These are phyloP conservation scores for Magnusiomyces suaveolens DNA, from an alignment of 1,139 yeast species.

Conservation along the genomic window DNA sequence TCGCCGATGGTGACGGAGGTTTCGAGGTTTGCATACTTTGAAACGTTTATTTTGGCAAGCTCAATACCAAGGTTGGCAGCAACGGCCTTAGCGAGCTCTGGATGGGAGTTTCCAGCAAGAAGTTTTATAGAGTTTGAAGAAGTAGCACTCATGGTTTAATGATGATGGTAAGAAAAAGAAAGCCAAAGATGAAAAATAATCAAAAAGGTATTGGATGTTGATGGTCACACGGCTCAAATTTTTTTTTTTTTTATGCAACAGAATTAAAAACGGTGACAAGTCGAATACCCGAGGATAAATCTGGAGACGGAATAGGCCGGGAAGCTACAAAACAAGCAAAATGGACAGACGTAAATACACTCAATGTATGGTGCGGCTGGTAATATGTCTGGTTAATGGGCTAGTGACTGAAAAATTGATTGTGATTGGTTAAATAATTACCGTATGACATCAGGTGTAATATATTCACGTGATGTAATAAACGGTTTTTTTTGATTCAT, in stretches of 20 bases:
- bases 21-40: slow-evolving; percentile 53
- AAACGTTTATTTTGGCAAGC: slow-evolving; percentile 35
- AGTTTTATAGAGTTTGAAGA: slow-evolving; percentile 69
- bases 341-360: too few relatives aligned
- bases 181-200: neutral
- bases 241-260: neutral
- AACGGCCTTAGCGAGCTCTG: slow-evolving; percentile 79
- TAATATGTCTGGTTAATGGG: neutral
- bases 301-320: too few relatives aligned
- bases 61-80: slow-evolving; percentile 42
- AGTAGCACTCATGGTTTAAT: neutral
- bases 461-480: neutral
- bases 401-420: neutral
- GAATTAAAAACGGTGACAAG: neutral
- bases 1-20: slow-evolving; percentile 90
- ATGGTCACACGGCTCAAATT: neutral
- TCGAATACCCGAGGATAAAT: too few relatives aligned
- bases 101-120: slow-evolving; percentile 80
- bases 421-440: neutral
- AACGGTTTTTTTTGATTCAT: neutral
- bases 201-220: neutral
- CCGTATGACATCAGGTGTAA: neutral
- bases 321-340: too few relatives aligned
- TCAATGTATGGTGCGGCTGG: too few relatives aligned
- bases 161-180: neutral